Base-by-base conservation (phyloP, 2,329 filamentous ascomycete species). In the Claviceps fusiformis region DNA sequence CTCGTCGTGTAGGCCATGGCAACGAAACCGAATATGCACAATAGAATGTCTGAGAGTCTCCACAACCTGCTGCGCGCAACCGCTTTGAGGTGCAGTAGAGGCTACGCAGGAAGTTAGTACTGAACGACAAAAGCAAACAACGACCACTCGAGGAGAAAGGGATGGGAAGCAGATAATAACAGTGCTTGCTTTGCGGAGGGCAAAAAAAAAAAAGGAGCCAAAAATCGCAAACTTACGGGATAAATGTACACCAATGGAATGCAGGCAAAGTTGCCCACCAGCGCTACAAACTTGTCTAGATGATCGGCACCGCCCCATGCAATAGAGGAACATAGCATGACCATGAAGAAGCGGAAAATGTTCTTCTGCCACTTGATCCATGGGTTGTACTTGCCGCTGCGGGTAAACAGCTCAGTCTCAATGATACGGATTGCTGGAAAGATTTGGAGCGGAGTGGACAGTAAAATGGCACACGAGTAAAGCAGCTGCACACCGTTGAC, bases 361-460 rank as follows among this genome's bases (percentile, higher is more conserved):
- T 98, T 98, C 82, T 98, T 98, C 78, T 97, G 88, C 93, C 93
- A 98, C 75, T 98, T 98, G 76, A 98, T 95, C 67, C 89, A 93
- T 0, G 90, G 91, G 67, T 97, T 96, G 73, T 96, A 95, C 72
- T 98, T 98, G 62, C 93, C 91, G 59, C 90, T 95, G 66, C 87
- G 80, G 29, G 88, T 95, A 70, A 97, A 98, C 7, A 97, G 77
- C 61, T 90, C 89, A 63, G 95, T 95, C 71, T 95, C 91, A 39
- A 89, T 89, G 65, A 98, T 98, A 66, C 92, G 87, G 64, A 98
- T 97, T 47, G 93, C 93, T 0, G 93, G 93, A 76, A 97, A 98
- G 62, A 98, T 91, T 67, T 98, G 95, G 56, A 98, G 75, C 6
- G 93, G 93, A 0, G 93, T 98, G 41, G 89, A 95, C 11, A 98